Percentiles rank a stretch among this genome's conserved stretches.
Evolutionary conservation across 257 asterid genomes (phyloP).

Genomic region (Fraxinus pennsylvanica): DNA sequence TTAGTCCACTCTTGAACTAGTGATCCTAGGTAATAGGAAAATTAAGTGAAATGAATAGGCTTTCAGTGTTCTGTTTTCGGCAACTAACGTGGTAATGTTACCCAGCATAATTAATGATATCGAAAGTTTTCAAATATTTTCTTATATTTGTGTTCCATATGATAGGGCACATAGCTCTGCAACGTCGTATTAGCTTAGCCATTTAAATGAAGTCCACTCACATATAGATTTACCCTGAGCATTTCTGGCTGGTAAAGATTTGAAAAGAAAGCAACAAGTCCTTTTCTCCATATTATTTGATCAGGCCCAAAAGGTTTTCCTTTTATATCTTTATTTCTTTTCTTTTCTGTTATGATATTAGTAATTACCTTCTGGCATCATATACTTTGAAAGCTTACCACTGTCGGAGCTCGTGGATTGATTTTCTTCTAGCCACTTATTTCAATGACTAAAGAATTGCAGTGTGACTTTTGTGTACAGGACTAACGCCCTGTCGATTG

Average conservation of each 20-base stretch:
- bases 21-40: slow-evolving; percentile 12
- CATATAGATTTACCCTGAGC: not conserved
- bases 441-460: not conserved
- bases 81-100: not conserved
- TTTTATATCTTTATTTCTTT: not conserved
- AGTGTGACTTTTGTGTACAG: not conserved
- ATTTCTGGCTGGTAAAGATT: slow-evolving; percentile 1
- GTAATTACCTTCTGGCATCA: not conserved
- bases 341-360: not conserved
- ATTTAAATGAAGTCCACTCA: not conserved
- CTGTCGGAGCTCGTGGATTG: slow-evolving; percentile 8
- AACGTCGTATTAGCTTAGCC: not conserved
- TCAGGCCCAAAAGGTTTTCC: slow-evolving; percentile 1
- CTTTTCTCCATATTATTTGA: not conserved
- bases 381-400: slow-evolving; percentile 3
- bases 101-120: not conserved
- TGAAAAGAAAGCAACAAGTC: slow-evolving; percentile 7
- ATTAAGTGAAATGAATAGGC: not conserved
- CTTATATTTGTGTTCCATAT: not conserved
- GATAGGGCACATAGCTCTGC: not conserved
- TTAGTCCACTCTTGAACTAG: not conserved
- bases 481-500: not conserved
- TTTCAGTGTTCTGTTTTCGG: not conserved
- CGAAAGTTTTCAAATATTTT: not conserved
- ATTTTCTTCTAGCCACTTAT: slow-evolving; percentile 8